phyloP scores from a whole-genome alignment of 768 basidiomycete genomes.

The Boletus subparvulus region DNA sequence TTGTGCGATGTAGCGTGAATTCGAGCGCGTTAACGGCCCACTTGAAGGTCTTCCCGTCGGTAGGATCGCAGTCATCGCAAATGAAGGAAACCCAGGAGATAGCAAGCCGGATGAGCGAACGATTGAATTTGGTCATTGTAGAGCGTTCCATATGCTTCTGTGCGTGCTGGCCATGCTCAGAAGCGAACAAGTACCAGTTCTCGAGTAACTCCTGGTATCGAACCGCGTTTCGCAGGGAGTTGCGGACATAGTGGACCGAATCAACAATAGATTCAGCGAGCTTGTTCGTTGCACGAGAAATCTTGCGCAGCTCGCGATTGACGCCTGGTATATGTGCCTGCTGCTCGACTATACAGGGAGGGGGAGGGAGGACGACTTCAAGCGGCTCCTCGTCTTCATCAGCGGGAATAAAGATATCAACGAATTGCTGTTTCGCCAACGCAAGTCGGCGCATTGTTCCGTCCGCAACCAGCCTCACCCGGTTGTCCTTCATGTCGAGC shows the following conservation, averaged over 20 bases:
- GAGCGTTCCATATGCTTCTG: slow-evolving; percentile 83
- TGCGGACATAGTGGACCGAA: slow-evolving; percentile 85
- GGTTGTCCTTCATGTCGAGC: slow-evolving; percentile 80
- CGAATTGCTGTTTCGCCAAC: slow-evolving; percentile 75
- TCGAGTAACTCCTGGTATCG: slow-evolving; percentile 84
- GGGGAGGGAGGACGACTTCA: slow-evolving; percentile 41
- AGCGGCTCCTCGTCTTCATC: slow-evolving; percentile 62
- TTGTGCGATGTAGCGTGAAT: slow-evolving; percentile 85
- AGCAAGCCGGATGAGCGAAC: slow-evolving; percentile 81
- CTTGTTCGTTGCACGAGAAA: slow-evolving; percentile 83
- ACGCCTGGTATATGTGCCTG: slow-evolving; percentile 91
- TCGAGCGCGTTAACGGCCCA: slow-evolving; percentile 98
- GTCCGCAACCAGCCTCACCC: slow-evolving; percentile 91
- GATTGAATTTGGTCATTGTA: slow-evolving; percentile 72
- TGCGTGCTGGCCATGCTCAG: slow-evolving; percentile 90
- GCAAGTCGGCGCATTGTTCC: slow-evolving; percentile 77
- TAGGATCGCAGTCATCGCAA: slow-evolving; percentile 95
- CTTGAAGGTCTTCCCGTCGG: slow-evolving; percentile 93
- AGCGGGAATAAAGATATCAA: slow-evolving; percentile 56
- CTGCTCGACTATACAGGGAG: slow-evolving; percentile 64
- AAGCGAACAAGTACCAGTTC: slow-evolving; percentile 96
- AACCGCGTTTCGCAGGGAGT: slow-evolving; percentile 54
- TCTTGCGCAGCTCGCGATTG: slow-evolving; percentile 87
- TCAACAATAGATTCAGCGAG: slow-evolving; percentile 92
- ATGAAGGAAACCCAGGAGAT: slow-evolving; percentile 99